Evolutionary conservation across 2,329 filamentous ascomycete genomes (phyloP).

Genomic region (Calonectria pauciramosa): DNA sequence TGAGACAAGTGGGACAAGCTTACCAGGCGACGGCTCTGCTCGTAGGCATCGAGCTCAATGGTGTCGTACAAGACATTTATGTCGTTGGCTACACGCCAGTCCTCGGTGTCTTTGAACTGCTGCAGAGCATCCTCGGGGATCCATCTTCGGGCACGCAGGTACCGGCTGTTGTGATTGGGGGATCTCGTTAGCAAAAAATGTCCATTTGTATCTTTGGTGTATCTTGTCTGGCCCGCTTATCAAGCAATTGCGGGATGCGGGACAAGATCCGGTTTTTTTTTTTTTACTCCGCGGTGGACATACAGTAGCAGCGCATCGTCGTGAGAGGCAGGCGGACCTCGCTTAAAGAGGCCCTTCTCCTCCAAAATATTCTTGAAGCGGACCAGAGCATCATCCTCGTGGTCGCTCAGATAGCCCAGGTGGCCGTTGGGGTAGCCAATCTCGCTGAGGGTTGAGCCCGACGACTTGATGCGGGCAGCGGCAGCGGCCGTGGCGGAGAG

Average conservation of each 20-base stretch:
- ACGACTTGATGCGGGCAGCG: slow-evolving; percentile 47
- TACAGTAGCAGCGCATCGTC: slow-evolving; percentile 82
- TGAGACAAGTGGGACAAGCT: background rate
- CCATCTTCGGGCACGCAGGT: slow-evolving; percentile 88
- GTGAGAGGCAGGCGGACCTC: slow-evolving; percentile 71
- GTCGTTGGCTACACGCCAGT: slow-evolving; percentile 86
- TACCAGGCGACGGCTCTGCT: slow-evolving; percentile 83
- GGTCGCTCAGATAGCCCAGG: slow-evolving; percentile 79
- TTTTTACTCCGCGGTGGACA: slow-evolving; percentile 42
- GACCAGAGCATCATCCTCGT: slow-evolving; percentile 76
- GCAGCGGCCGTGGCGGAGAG: slow-evolving; percentile 40
- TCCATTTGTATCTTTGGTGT: background rate
- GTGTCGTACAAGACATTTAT: slow-evolving; percentile 86
- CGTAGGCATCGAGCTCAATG: slow-evolving; percentile 88
- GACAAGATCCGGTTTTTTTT: background rate
- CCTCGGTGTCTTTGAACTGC: slow-evolving; percentile 91
- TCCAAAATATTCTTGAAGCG: slow-evolving; percentile 79
- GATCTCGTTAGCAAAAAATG: slow-evolving; percentile 34
- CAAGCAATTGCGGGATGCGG: background rate
- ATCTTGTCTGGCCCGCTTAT: slow-evolving; percentile 14
- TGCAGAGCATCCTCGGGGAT: slow-evolving; percentile 80
- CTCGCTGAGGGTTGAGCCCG: slow-evolving; percentile 50
- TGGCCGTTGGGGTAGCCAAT: slow-evolving; percentile 81
- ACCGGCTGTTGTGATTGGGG: slow-evolving; percentile 72
- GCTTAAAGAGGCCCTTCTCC: slow-evolving; percentile 74